These are phyloP conservation scores for Tylopilus subfusipes DNA, from an alignment of 768 basidiomycete genomes.

Conservation along the genomic window DNA sequence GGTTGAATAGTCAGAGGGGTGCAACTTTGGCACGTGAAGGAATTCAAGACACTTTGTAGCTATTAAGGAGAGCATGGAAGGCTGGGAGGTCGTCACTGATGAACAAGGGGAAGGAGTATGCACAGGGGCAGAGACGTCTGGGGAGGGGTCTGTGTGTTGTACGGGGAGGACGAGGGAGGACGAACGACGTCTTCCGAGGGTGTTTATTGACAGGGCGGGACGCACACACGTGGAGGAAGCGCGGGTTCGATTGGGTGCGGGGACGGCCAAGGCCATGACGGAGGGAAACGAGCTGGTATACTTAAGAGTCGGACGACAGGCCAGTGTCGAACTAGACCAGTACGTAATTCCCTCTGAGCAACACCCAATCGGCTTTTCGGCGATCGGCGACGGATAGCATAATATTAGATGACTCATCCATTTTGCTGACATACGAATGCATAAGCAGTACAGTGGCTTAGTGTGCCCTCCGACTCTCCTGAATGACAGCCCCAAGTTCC, in stretches of 20 bases:
- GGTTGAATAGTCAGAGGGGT: slow-evolving; percentile 39
- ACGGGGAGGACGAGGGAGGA: slow-evolving; percentile 42
- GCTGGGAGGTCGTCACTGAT: slow-evolving; percentile 19
- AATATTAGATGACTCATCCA: slow-evolving; percentile 11
- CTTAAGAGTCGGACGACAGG: not conserved
- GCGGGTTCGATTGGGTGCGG: slow-evolving; percentile 47
- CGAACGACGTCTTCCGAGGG: slow-evolving; percentile 55
- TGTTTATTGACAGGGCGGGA: slow-evolving; percentile 46
- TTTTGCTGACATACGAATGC: not conserved
- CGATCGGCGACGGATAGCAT: not conserved
- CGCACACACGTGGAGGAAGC: slow-evolving; percentile 60
- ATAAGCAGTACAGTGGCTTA: slow-evolving; percentile 17
- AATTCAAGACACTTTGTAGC: slow-evolving; percentile 51
- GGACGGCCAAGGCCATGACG: slow-evolving; percentile 34
- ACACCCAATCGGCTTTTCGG: slow-evolving; percentile 21
- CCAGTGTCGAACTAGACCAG: slow-evolving; percentile 4
- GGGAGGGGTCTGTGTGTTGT: slow-evolving; percentile 13
- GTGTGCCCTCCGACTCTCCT: slow-evolving; percentile 83
- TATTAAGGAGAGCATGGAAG: slow-evolving; percentile 51
- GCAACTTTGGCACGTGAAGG: slow-evolving; percentile 45
- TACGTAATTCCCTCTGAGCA: slow-evolving; percentile 29
- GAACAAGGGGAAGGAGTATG: not conserved
- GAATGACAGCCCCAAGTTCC: slow-evolving; percentile 88
- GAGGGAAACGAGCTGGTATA: not conserved
- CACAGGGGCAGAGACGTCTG: not conserved